These are phyloP conservation scores for Protea cynaroides DNA, from an alignment of 164 flowering plant species.

Conservation along the genomic window DNA sequence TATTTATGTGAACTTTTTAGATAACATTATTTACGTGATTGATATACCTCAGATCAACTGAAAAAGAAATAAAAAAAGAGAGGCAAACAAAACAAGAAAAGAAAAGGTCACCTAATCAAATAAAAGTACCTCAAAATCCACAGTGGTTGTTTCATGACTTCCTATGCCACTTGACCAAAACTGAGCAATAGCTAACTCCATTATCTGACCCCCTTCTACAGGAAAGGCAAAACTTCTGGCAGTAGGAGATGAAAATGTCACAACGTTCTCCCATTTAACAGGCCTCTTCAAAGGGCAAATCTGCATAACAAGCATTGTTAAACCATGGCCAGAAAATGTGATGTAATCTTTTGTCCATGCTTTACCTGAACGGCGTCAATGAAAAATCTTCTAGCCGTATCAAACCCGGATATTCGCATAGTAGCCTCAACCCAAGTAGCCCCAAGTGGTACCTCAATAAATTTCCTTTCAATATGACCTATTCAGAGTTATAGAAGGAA, in stretches of 20 bases:
- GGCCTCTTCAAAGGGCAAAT: constrained; percentile 84
- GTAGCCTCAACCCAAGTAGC: constrained; percentile 92
- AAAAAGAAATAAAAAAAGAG: background rate
- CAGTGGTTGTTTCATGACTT: constrained; percentile 64
- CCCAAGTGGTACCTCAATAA: constrained; percentile 77
- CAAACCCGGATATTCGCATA: constrained; percentile 80
- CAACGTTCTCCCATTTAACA: constrained; percentile 76
- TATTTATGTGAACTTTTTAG: too few species aligned
- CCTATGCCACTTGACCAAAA: constrained; percentile 98
- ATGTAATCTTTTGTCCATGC: constrained; percentile 5
- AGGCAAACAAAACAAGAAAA: background rate
- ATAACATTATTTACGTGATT: too few species aligned
- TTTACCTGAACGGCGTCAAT: constrained; percentile 83
- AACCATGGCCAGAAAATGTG: background rate
- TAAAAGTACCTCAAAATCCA: constrained; percentile 76
- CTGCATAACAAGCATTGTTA: constrained; percentile 37
- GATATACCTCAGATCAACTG: too few species aligned
- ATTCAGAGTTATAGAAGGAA: constrained; percentile 5
- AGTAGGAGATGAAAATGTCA: constrained; percentile 75
- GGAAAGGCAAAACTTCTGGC: constrained; percentile 66
- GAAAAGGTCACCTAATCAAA: background rate
- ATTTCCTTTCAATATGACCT: constrained; percentile 89
- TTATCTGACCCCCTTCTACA: constrained; percentile 79
- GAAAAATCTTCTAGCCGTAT: constrained; percentile 76
- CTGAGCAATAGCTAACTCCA: constrained; percentile 90